These are phyloP conservation scores for Emmonsia crescens DNA, from an alignment of 2,329 filamentous ascomycete species.

Conservation along the genomic window DNA sequence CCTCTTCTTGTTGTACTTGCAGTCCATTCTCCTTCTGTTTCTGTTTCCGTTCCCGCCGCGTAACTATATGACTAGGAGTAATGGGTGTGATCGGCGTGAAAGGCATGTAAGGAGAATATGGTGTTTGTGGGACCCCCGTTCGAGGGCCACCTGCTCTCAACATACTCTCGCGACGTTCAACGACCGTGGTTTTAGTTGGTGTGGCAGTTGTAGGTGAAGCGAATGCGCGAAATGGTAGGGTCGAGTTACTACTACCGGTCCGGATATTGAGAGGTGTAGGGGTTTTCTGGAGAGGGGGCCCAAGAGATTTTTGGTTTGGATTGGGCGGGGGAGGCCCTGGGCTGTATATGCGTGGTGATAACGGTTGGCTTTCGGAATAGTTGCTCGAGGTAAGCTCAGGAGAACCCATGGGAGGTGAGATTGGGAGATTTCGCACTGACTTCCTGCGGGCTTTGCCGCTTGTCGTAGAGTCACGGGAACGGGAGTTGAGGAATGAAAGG, in stretches of 20 bases:
- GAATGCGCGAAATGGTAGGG: conserved; percentile 36
- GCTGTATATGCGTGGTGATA: conserved; percentile 47
- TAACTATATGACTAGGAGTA: conserved; percentile 37
- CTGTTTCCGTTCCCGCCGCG: conserved; percentile 33
- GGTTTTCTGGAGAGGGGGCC: conserved; percentile 19
- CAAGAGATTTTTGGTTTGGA: conserved; percentile 25
- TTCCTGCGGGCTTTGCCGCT: conserved; percentile 36
- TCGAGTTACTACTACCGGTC: conserved; percentile 22
- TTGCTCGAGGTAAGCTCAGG: conserved; percentile 34
- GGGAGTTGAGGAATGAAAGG: conserved; percentile 33
- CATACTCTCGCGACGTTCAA: conserved; percentile 32
- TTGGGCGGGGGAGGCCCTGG: conserved; percentile 46
- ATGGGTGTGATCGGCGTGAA: conserved; percentile 41
- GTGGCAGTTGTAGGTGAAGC: conserved; percentile 33
- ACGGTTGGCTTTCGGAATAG: conserved; percentile 42
- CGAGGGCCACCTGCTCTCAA: conserved; percentile 27
- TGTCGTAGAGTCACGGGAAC: conserved; percentile 27
- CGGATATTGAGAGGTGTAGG: conserved; percentile 26
- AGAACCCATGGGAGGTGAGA: conserved; percentile 44
- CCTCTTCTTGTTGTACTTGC: conserved; percentile 36
- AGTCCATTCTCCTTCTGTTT: conserved; percentile 34
- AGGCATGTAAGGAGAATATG: conserved; percentile 42
- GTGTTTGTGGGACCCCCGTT: conserved; percentile 37
- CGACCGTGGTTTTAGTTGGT: conserved; percentile 39
- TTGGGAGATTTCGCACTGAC: conserved; percentile 44